Base-by-base conservation (phyloP, 225 moss, liverwort and hornwort genomes). In the Physcomitrellopsis africana region DNA sequence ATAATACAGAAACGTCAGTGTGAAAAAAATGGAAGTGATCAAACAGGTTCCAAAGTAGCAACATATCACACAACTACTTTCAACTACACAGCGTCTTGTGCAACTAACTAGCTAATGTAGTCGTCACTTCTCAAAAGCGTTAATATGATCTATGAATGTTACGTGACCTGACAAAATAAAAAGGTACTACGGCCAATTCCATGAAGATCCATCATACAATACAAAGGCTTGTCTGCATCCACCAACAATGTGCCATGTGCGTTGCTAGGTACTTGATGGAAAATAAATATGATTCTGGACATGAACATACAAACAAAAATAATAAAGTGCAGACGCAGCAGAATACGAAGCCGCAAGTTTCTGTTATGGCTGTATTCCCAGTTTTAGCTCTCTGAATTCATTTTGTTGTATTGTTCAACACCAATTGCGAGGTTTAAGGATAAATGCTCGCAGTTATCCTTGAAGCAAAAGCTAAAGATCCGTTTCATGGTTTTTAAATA, bases 1-100 rank as follows among this genome's bases (percentile, higher is more conserved):
- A 53, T 44, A 77, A 17, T 60, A 75, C 17, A 72, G 18, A 46
- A 51, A 53, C 32, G 43, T 81, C 19, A 80, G 72, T 45, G 73
- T 4, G 43, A 57, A 37, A 37, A 37, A 37, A 37, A 37, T 37
- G 4, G 44, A 68, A 63, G 62, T 16, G 48, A 24, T 14, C 66
- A 47, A 1, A 76, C 46, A 52, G 37, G 22, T 5, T 53, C 13
- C 69, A 74, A 6, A 54, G 9, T 17, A 53, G 48, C 62, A 75
- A 64, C 41, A 26, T 41, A 42, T 53, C 66, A 54, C 20, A 62
- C 20, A 63, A 20, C 55, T 9, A 67, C 53, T 52, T 81, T 20
- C 69, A 69, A 69, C 48, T 58, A 46, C 32, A 58, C 57, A 10
- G 12, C 65, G 1, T 58, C 58, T 58, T 1, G 44, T 42, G 52